Evolutionary conservation across 352 stramenopile species (phyloP).

Genomic region (Phytophthora idaei): DNA sequence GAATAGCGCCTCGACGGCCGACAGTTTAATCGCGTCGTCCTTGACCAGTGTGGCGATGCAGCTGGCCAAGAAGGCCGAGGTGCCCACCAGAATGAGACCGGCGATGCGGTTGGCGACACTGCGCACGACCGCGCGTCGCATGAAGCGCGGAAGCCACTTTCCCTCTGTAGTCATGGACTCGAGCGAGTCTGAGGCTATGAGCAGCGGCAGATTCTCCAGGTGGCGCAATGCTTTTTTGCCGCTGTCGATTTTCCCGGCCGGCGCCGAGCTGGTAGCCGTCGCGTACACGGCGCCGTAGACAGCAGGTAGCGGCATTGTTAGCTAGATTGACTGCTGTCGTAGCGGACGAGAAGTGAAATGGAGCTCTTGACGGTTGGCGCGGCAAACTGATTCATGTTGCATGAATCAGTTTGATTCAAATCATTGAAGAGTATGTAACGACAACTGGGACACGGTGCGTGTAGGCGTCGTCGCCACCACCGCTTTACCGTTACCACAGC

Average conservation of each 20-base stretch:
- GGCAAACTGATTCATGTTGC: background rate
- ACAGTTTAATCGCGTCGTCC: conserved; percentile 51
- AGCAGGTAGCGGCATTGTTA: conserved; percentile 34
- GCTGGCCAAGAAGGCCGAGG: conserved; percentile 64
- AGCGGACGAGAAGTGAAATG: conserved; percentile 17
- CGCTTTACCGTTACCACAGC: too few species aligned
- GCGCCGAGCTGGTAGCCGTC: conserved; percentile 23
- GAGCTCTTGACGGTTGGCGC: conserved; percentile 13
- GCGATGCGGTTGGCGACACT: conserved; percentile 38
- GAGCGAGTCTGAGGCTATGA: conserved; percentile 38
- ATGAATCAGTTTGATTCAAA: background rate
- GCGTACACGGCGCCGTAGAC: conserved; percentile 38
- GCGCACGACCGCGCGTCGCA: conserved; percentile 33
- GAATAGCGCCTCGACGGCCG: conserved; percentile 69
- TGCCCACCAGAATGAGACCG: conserved; percentile 48
- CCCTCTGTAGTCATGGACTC: conserved; percentile 29
- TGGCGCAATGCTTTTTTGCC: conserved; percentile 48
- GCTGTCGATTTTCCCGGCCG: conserved; percentile 35
- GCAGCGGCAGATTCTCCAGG: conserved; percentile 47
- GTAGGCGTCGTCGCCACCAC: too few species aligned
- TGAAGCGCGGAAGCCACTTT: conserved; percentile 40
- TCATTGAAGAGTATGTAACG: conserved; percentile 1
- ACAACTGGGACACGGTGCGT: background rate
- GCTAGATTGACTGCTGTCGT: background rate
- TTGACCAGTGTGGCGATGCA: conserved; percentile 69